These are phyloP conservation scores for Atractiella rhizophila DNA, from an alignment of 768 basidiomycete species.

Conservation along the genomic window DNA sequence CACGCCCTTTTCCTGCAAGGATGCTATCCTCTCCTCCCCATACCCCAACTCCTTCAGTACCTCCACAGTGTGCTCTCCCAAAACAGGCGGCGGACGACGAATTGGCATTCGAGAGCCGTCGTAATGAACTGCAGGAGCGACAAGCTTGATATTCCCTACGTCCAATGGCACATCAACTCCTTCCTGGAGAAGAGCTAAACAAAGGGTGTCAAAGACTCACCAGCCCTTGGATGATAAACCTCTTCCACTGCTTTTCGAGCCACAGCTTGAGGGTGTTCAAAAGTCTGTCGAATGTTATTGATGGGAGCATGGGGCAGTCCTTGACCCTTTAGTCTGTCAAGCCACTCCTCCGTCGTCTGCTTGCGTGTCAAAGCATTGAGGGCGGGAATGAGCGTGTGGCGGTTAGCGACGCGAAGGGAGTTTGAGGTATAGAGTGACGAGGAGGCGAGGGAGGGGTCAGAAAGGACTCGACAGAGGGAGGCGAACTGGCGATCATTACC, in stretches of 20 bases:
- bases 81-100: conserved; percentile 14
- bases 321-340: conserved; percentile 43
- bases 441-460: conserved; percentile 32
- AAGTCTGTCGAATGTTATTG: conserved; percentile 70
- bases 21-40: conserved; percentile 8
- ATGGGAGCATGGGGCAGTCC: conserved; percentile 83
- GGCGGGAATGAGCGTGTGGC: conserved; percentile 39
- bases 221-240: conserved; percentile 48
- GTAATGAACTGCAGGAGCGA: conserved; percentile 14
- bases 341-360: conserved; percentile 44
- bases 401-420: conserved; percentile 45
- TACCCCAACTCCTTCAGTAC: conserved; percentile 12
- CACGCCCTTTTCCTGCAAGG: conserved; percentile 4
- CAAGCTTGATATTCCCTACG: conserved; percentile 27
- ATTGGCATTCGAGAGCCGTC: conserved; percentile 14
- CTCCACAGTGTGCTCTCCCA: conserved; percentile 16
- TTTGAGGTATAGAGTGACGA: conserved; percentile 50
- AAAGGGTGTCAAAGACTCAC: no score
- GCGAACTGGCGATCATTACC: conserved; percentile 50
- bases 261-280: conserved; percentile 60
- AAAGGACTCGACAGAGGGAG: conserved; percentile 39
- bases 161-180: conserved; percentile 54
- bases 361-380: conserved; percentile 38
- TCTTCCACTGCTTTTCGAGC: conserved; percentile 52
- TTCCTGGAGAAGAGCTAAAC: conserved; percentile 56